Evolutionary conservation across 768 basidiomycete species (phyloP).

Genomic region (Boletus sensibilis): DNA sequence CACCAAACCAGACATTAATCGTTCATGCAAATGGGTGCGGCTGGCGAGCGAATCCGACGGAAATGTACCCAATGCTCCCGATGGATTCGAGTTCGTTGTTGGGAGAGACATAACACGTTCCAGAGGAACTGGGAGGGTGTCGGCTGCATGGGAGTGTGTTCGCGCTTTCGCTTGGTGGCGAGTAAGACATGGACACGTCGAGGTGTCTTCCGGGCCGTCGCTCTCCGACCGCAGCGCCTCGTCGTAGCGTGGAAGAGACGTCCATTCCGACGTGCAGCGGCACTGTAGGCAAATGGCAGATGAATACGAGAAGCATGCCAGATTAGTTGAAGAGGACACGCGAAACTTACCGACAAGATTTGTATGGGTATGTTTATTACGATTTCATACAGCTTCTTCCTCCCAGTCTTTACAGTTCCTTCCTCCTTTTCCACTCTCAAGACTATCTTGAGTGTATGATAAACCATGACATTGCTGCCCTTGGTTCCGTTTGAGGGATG

Average conservation of each 20-base stretch:
- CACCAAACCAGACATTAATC: slow-evolving; percentile 79
- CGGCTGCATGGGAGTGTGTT: background rate
- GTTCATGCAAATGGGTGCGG: slow-evolving; percentile 64
- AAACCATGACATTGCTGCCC: slow-evolving; percentile 65
- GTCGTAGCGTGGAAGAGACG: slow-evolving; percentile 73
- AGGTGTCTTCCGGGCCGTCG: slow-evolving; percentile 5
- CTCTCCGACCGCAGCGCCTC: slow-evolving; percentile 28
- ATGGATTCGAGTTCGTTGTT: slow-evolving; percentile 33
- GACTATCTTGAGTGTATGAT: slow-evolving; percentile 77
- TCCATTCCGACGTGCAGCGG: slow-evolving; percentile 79
- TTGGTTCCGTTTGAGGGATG: slow-evolving; percentile 68
- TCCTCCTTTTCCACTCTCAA: slow-evolving; percentile 84
- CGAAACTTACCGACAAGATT: slow-evolving; percentile 72
- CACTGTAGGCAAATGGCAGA: slow-evolving; percentile 45
- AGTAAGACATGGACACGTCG: slow-evolving; percentile 46
- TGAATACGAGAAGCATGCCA: background rate
- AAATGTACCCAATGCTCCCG: slow-evolving; percentile 5
- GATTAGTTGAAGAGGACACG: background rate
- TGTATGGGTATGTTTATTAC: slow-evolving; percentile 83
- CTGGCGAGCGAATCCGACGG: slow-evolving; percentile 37
- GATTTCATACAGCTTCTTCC: slow-evolving; percentile 83
- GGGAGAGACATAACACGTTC: slow-evolving; percentile 35
- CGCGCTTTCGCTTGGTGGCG: slow-evolving; percentile 13
- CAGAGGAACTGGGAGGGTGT: background rate
- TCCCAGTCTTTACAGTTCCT: slow-evolving; percentile 64